phyloP scores from a whole-genome alignment of 2,329 filamentous ascomycete genomes.

The Alternaria metachromatica region DNA sequence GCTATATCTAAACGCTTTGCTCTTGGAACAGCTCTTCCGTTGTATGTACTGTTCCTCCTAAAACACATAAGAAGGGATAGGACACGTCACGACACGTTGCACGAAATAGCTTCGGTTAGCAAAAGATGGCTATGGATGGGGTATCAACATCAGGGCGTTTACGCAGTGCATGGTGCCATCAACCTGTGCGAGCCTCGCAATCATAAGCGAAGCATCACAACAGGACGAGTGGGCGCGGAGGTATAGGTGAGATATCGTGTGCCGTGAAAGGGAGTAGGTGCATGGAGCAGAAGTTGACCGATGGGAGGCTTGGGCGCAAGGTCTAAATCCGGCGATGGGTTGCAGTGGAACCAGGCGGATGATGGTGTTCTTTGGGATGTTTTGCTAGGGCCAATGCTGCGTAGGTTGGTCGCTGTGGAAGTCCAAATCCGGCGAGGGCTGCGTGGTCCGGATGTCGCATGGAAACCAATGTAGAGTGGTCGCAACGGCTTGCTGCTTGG shows the following conservation, averaged over 20 bases:
- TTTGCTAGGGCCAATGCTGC: slow-evolving; percentile 2
- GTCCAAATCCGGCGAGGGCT: neutral
- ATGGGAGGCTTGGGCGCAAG: neutral
- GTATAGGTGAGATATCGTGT: neutral
- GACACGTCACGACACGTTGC: neutral
- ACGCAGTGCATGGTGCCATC: neutral
- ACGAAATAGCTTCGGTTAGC: neutral
- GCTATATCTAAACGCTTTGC: neutral
- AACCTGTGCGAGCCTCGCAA: neutral
- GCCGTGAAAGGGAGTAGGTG: neutral
- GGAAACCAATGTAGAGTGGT: neutral
- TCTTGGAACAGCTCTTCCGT: neutral
- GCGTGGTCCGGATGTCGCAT: neutral
- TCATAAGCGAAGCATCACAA: slow-evolving; percentile 12
- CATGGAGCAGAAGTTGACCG: neutral
- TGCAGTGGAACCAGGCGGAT: neutral
- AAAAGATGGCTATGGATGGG: neutral
- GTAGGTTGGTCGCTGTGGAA: neutral
- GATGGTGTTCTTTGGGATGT: neutral
- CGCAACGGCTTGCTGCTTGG: slow-evolving; percentile 3
- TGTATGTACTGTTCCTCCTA: neutral
- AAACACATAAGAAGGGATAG: neutral
- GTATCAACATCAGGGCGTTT: neutral
- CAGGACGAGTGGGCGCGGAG: neutral
- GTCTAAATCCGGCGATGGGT: neutral